These are phyloP conservation scores for Fusarium sp. DNA, from an alignment of 2,329 filamentous ascomycete genomes.

Conservation along the genomic window DNA sequence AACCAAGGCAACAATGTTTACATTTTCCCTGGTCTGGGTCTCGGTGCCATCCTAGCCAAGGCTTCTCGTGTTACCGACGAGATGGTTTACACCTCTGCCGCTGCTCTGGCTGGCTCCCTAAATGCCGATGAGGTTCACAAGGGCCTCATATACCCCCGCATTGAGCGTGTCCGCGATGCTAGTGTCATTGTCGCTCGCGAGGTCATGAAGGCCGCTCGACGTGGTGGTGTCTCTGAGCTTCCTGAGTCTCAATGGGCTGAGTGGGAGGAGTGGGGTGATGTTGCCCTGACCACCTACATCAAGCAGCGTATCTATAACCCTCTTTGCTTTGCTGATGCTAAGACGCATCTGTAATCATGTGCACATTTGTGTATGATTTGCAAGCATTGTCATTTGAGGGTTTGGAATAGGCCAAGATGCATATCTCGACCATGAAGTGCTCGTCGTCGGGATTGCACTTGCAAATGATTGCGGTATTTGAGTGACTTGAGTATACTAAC, in stretches of 20 bases:
- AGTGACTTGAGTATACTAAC: constrained; percentile 21
- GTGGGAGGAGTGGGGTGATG: constrained; percentile 78
- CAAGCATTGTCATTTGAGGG: neutral
- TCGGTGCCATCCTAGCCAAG: constrained; percentile 92
- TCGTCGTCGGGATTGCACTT: constrained; percentile 35
- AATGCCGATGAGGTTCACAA: constrained; percentile 82
- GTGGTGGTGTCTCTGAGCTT: constrained; percentile 78
- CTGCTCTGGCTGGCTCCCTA: constrained; percentile 80
- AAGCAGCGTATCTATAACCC: constrained; percentile 70
- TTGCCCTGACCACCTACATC: constrained; percentile 68
- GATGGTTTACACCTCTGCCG: constrained; percentile 96
- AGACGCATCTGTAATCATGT: constrained; percentile 41
- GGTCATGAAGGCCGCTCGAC: constrained; percentile 91
- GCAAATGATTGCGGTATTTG: constrained; percentile 25
- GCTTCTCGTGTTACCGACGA: constrained; percentile 86
- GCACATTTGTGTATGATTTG: constrained; percentile 34
- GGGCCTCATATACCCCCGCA: constrained; percentile 89
- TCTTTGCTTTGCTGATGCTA: constrained; percentile 52
- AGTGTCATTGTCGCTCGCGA: constrained; percentile 86
- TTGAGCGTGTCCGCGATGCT: constrained; percentile 91
- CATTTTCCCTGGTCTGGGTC: constrained; percentile 95
- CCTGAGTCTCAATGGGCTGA: constrained; percentile 75
- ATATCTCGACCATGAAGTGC: constrained; percentile 33
- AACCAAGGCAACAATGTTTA: constrained; percentile 91
- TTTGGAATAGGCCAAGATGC: neutral